A percentile compares a stretch with the other conserved stretches of the same genome.
These are phyloP conservation scores for Paraglomus brasilianum DNA, from an alignment of 192 early-diverging fungal species.

Conservation along the genomic window DNA sequence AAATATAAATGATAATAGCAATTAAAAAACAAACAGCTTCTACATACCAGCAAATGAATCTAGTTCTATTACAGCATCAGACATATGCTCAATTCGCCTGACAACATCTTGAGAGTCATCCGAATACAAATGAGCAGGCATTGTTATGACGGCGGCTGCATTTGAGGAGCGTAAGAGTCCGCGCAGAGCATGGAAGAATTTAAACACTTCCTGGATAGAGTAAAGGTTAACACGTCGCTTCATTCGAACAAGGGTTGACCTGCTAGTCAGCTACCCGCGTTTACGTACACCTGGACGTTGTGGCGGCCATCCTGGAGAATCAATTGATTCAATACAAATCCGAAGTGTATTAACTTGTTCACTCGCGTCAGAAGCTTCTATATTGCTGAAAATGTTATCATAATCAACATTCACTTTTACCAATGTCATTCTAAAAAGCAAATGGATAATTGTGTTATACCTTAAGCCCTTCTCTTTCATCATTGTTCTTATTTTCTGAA, in stretches of 20 bases:
- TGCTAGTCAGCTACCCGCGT: not conserved
- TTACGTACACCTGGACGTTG: constrained; percentile 50
- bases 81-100: constrained; percentile 71
- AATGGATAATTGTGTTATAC: constrained; percentile 35
- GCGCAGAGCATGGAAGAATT: constrained; percentile 74
- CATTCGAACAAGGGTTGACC: not conserved
- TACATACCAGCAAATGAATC: constrained; percentile 88
- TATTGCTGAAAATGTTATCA: constrained; percentile 22
- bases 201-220: constrained; percentile 49
- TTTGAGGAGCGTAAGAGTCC: constrained; percentile 75
- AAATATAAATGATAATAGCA: not conserved
- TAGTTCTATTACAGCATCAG: constrained; percentile 84
- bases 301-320: constrained; percentile 76
- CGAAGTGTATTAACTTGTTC: constrained; percentile 67
- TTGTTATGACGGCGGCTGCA: constrained; percentile 73
- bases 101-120: constrained; percentile 47
- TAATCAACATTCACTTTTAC: too few species aligned
- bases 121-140: constrained; percentile 76
- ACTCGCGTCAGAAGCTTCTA: constrained; percentile 33
- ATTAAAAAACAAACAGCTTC: constrained; percentile 29
- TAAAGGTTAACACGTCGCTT: not conserved
- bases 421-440: not conserved
- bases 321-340: constrained; percentile 79
- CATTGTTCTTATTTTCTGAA: constrained; percentile 50
- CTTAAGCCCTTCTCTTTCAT: constrained; percentile 70